Evolutionary conservation across 2,329 filamentous ascomycete species (phyloP).

Genomic region (Fusarium bulbicola): DNA sequence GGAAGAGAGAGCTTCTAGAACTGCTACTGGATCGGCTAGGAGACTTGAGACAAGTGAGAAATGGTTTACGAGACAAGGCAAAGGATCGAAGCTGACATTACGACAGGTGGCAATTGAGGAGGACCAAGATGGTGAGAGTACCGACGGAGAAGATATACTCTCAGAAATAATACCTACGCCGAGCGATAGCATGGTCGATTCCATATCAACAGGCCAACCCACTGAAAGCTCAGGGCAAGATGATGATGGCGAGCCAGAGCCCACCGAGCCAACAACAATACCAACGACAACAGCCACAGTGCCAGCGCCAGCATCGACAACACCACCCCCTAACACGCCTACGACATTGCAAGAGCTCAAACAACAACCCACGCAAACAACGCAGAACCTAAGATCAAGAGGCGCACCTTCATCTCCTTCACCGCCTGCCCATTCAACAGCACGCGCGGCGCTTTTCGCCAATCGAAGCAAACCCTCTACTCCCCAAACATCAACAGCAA

Average conservation of each 20-base stretch:
- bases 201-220: conserved; percentile 44
- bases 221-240: conserved; percentile 35
- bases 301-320: conserved; percentile 13
- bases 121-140: conserved; percentile 53
- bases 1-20: conserved; percentile 73
- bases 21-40: conserved; percentile 71
- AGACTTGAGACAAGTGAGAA: conserved; percentile 70
- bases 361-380: conserved; percentile 45
- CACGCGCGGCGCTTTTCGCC: conserved; percentile 57
- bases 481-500: conserved; percentile 55
- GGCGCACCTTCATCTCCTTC: conserved; percentile 33
- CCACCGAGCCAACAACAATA: conserved; percentile 53
- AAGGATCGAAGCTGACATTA: conserved; percentile 15
- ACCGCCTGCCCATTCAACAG: conserved; percentile 46
- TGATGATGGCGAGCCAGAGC: conserved; percentile 53
- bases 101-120: conserved; percentile 47
- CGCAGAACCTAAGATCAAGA: conserved; percentile 49
- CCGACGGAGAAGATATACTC: conserved; percentile 66
- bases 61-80: background rate
- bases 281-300: conserved; percentile 8
- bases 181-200: conserved; percentile 60
- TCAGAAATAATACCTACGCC: conserved; percentile 64
- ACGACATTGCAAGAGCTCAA: conserved; percentile 7
- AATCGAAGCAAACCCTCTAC: conserved; percentile 49
- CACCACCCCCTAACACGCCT: conserved; percentile 21